Percentiles rank a stretch among this genome's conserved stretches.
Conservation (phyloP, 75 land plant genomes). For the Cryptomeria japonica region DNA sequence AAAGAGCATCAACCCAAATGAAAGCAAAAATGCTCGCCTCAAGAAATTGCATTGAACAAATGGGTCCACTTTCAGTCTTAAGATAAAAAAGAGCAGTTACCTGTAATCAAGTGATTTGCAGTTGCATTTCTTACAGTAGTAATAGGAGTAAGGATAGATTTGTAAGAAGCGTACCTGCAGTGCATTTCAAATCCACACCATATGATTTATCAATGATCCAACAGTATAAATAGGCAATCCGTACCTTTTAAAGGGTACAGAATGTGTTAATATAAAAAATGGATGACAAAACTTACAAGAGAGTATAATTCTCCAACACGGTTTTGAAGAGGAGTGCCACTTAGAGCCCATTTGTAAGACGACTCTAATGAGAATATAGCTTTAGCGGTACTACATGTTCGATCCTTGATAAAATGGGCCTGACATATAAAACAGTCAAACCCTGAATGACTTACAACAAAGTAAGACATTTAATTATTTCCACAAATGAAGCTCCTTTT, state of each 20-base stretch:
- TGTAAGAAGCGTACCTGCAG: conserved; percentile 78
- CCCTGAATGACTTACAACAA: not conserved
- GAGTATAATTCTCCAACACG: conserved; percentile 92
- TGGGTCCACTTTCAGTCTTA: not conserved
- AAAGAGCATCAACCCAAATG: not conserved
- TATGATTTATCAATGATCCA: not conserved
- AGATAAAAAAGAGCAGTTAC: conserved; percentile 24
- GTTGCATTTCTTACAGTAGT: conserved; percentile 84
- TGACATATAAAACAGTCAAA: not conserved
- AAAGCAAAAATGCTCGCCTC: not conserved
- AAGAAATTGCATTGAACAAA: not conserved
- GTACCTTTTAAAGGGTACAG: not conserved
- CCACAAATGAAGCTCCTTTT: not conserved
- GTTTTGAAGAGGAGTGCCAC: conserved; percentile 96
- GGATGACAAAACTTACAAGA: conserved; percentile 43
- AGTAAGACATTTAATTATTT: not conserved
- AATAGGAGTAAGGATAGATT: conserved; percentile 74
- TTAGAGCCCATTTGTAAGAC: conserved; percentile 81
- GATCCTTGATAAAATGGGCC: conserved; percentile 89
- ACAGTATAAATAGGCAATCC: not conserved
- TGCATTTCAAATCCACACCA: not conserved
- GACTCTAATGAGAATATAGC: conserved; percentile 77
- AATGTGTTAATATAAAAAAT: not conserved
- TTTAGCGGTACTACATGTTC: conserved; percentile 75
- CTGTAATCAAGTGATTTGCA: conserved; percentile 77